These are phyloP conservation scores for Phlebiopsis gigantea DNA, from an alignment of 768 basidiomycete species.

Conservation along the genomic window DNA sequence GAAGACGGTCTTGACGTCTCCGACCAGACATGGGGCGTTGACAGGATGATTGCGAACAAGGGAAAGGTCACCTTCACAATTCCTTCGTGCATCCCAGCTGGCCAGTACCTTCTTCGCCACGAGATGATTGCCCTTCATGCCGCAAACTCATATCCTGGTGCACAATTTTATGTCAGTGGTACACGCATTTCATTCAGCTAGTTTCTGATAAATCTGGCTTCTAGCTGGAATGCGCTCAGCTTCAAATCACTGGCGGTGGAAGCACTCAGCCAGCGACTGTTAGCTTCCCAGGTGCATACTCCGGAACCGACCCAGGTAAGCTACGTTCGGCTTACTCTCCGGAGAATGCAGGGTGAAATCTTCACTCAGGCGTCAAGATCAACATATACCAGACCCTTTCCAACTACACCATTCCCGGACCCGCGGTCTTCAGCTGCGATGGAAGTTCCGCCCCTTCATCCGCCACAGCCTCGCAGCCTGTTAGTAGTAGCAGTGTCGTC, in stretches of 20 bases:
- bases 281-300: constrained; percentile 33
- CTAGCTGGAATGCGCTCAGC: constrained; percentile 33
- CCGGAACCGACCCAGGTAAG: constrained; percentile 27
- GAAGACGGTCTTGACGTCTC: constrained; percentile 34
- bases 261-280: constrained; percentile 28
- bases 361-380: constrained; percentile 22
- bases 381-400: constrained; percentile 27
- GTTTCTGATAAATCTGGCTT: neutral
- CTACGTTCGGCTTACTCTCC: neutral
- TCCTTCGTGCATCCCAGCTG: constrained; percentile 40
- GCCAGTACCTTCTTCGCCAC: constrained; percentile 44
- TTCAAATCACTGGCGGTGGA: constrained; percentile 31
- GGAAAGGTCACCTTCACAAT: constrained; percentile 46
- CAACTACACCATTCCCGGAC: constrained; percentile 27
- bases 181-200: neutral
- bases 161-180: constrained; percentile 41
- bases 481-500: neutral
- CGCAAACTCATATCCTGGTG: constrained; percentile 44
- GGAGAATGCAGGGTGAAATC: neutral
- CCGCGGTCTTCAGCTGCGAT: constrained; percentile 24
- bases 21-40: constrained; percentile 39
- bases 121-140: constrained; percentile 49
- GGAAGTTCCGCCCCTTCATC: constrained; percentile 13
- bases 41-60: constrained; percentile 41
- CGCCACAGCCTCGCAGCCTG: constrained; percentile 9